These are phyloP conservation scores for Saccharomycopsis sp. DNA, from an alignment of 805 yeast genomes.

Conservation along the genomic window DNA sequence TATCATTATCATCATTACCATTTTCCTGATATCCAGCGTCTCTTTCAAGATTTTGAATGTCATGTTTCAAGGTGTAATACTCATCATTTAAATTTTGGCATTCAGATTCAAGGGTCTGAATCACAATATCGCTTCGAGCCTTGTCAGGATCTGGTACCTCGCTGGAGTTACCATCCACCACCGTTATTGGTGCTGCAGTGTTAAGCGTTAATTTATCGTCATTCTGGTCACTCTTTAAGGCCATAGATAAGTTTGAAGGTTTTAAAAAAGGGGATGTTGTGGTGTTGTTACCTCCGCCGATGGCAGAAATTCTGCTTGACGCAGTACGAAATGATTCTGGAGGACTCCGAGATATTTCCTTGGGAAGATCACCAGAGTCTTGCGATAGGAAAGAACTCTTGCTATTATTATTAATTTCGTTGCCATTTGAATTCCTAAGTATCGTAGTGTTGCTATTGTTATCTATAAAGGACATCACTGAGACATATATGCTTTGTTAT, in stretches of 20 bases:
- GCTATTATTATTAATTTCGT: no score
- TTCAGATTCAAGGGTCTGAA: slow-evolving; percentile 13
- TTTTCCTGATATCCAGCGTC: not conserved
- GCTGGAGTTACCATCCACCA: not conserved
- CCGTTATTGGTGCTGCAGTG: not conserved
- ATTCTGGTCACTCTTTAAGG: slow-evolving; percentile 9
- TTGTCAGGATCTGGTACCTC: not conserved
- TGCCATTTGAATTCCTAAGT: no score
- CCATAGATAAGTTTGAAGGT: slow-evolving; percentile 15
- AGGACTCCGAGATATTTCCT: slow-evolving; percentile 6
- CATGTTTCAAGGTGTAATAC: slow-evolving; percentile 4
- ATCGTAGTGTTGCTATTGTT: no score
- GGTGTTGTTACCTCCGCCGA: not conserved
- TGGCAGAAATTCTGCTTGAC: slow-evolving; percentile 2
- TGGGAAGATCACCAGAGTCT: not conserved
- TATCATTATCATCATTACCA: slow-evolving; percentile 6
- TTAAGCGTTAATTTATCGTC: not conserved
- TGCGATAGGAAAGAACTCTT: no score
- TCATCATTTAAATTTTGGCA: slow-evolving; percentile 8
- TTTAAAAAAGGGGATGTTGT: not conserved
- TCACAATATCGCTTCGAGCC: slow-evolving; percentile 10
- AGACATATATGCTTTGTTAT: no score
- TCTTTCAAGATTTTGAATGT: not conserved
- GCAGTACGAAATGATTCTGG: slow-evolving; percentile 17
- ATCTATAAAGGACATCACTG: no score